These are phyloP conservation scores for Cylindrotheca fusiformis DNA, from an alignment of 108 stramenopile genomes.

Conservation along the genomic window DNA sequence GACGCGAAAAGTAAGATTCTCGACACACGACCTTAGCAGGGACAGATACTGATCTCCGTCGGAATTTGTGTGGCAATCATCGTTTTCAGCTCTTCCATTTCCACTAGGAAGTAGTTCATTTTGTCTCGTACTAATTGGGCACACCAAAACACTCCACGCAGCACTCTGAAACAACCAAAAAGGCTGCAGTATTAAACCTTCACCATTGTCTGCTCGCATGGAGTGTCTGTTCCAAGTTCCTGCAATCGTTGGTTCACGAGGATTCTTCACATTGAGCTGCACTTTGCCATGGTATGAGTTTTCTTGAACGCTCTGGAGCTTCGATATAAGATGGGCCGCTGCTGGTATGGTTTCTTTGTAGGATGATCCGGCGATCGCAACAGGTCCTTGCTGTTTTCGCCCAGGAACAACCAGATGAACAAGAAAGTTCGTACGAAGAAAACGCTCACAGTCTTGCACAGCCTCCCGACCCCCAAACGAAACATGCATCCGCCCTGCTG, in stretches of 20 bases:
- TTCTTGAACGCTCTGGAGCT: background rate
- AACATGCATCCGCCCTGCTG: conserved; percentile 12
- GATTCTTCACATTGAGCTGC: conserved; percentile 21
- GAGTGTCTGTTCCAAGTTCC: background rate
- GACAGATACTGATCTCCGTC: background rate
- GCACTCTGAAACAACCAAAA: conserved; percentile 22
- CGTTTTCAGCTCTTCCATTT: background rate
- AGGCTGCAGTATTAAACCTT: background rate
- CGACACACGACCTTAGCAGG: conserved; percentile 14
- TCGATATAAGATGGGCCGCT: conserved; percentile 17
- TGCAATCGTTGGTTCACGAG: conserved; percentile 8
- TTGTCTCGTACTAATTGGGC: background rate
- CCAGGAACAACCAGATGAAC: conserved; percentile 40
- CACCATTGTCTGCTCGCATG: background rate
- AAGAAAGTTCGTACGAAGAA: conserved; percentile 15
- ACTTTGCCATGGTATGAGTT: conserved; percentile 9
- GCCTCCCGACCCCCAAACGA: conserved; percentile 26
- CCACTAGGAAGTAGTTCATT: background rate
- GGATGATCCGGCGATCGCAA: conserved; percentile 23
- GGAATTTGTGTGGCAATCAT: conserved; percentile 1
- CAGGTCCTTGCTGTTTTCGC: conserved; percentile 28
- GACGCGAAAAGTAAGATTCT: conserved; percentile 28
- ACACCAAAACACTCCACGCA: conserved; percentile 17
- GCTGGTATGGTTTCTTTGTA: conserved; percentile 31
- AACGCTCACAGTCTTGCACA: conserved; percentile 6